phyloP scores from a whole-genome alignment of 139 green algal genomes.

The Chlorella sp. region DNA sequence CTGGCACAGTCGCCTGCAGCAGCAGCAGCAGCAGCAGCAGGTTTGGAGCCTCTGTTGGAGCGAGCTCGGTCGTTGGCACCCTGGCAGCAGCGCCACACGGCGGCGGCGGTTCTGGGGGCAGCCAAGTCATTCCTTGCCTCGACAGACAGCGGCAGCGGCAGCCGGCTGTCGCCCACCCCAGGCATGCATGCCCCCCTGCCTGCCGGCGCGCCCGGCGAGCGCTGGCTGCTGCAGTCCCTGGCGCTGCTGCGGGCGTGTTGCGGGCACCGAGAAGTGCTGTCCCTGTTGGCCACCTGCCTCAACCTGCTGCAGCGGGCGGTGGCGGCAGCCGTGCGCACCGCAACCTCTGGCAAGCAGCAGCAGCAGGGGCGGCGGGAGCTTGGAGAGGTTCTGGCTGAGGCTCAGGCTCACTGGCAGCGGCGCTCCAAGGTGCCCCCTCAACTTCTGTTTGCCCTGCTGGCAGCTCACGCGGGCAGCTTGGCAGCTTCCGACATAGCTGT shows the following conservation, averaged over 20 bases:
- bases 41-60: background rate
- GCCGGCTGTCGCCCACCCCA: background rate
- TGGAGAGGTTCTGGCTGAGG: background rate
- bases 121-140: constrained; percentile 24
- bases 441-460: constrained; percentile 24
- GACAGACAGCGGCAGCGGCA: background rate
- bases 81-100: constrained; percentile 25
- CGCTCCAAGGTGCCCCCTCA: background rate
- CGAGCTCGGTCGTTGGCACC: background rate
- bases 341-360: background rate
- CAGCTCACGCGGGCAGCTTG: background rate
- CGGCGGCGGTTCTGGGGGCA: background rate
- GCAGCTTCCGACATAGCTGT: background rate
- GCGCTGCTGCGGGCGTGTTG: background rate
- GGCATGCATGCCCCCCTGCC: background rate
- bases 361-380: background rate
- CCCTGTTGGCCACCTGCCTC: constrained; percentile 9
- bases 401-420: constrained; percentile 8
- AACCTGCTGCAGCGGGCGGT: constrained; percentile 20
- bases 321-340: constrained; percentile 10
- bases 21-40: background rate
- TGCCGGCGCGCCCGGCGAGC: background rate
- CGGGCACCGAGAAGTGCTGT: background rate
- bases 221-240: constrained; percentile 25
- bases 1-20: background rate